Evolutionary conservation across 2,329 filamentous ascomycete species (phyloP), one percentile per base, ranked within the genome.

Genomic region (Claviceps cyperi): DNA sequence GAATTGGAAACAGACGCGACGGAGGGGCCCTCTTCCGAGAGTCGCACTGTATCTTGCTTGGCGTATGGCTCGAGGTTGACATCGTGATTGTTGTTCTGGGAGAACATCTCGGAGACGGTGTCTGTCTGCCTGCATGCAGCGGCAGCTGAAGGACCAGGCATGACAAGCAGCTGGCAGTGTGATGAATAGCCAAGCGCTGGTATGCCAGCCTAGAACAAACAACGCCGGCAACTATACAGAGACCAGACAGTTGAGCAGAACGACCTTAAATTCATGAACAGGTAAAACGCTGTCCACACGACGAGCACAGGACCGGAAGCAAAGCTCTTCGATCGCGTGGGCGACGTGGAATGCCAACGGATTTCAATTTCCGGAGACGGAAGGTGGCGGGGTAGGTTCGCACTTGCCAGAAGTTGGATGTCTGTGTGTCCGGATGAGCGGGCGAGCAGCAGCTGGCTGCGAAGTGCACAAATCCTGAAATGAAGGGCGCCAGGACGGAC

Each of bases 1-100:
- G 46, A 65, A 62, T 54, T 70, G 66, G 50, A 65, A 56, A 49
- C 67, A 64, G 49, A 59, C 57, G 53, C 67, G 67, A 50, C 65
- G 63, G 50, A 50, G 48, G 55, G 54, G 49, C 54, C 55, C 49
- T 54, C 59, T 48, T 54, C 54, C 40, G 51, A 51, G 47, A 53
- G 53, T 43, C 22, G n/a, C 24, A 50, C 38, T 11, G 32, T 53
- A 45, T 52, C 48, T 47, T 51, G 40, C 54, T 57, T 32, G 32
- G 46, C 41, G 36, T 41, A 43, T 8, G 50, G 45, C 21, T 39
- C 49, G 21, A 35, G 19, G 28, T 37, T 45, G 32, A 39, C 17
- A 22, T 24, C 39, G 37, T 43, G 37, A 46, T 43, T 47, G 24
- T 46, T 53, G 36, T 14, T 28, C 21, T 44, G 22, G 14, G 48